Base-by-base conservation (phyloP, 2,329 filamentous ascomycete genomes). In the Penicillium vulpinum region DNA sequence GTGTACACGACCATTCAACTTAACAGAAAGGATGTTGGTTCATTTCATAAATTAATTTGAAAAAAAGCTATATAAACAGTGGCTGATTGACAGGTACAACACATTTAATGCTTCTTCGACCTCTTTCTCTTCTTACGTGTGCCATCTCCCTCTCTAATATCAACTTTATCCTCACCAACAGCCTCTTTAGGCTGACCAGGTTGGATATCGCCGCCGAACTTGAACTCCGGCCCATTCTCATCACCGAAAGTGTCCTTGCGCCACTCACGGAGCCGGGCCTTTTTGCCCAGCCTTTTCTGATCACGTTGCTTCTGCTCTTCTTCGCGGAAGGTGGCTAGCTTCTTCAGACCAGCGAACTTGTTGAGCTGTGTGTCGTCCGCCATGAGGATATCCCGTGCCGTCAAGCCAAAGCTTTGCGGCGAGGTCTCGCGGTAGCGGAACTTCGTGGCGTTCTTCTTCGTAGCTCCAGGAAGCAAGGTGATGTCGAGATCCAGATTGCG, bases 341-440 rank as follows among this genome's bases (percentile, higher is more conserved):
- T 97, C 83, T 99, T 99, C 69, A 99, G 80, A 7, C 94, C 93
- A 5, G 88, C 93, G 70, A 89, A 99, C 63, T 92, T 83, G 75
- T 99, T 99, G 62, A 99, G 85, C 52, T 88, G 86, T 45, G 85
- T 80, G 77, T 99, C 94, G 43, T 88, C 89, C 0, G 92, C 91
- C 63, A 96, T 91, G 33, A 99, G 84, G 66, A 99, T 97, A 75
- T 99, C 94, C 59, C 88, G 85, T 1, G 92, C 82, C 0, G 91
- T 96, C 69, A 99, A 86, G 57, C 94, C 94, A 71, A 96, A 99
- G 13, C 89, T 86, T 54, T 89, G 88, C 1, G 94, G 93, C 0
- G 91, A 95, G 2, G 93, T 96, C 72, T 97, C 92, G 69, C 94
- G 90, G 80, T 99, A 99, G 55, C 90, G 88, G 85, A 99, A 99